These are phyloP conservation scores for Ilex aquifolium DNA, from an alignment of 257 asterid genomes.

Conservation along the genomic window DNA sequence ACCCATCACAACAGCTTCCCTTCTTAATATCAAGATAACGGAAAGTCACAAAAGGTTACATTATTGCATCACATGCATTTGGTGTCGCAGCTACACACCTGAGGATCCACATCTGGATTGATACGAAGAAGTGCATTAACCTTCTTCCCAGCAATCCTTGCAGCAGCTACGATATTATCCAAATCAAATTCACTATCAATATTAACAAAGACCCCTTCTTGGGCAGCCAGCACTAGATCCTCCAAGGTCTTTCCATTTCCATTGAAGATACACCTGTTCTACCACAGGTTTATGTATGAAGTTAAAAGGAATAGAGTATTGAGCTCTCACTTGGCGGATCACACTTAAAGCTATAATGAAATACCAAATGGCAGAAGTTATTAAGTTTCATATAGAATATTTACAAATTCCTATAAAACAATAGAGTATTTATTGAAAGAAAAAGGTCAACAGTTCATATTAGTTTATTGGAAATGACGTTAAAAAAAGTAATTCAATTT, in stretches of 20 bases:
- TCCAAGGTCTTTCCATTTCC: constrained; percentile 91
- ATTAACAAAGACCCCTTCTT: constrained; percentile 84
- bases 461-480: too few species aligned
- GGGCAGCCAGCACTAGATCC: constrained; percentile 86
- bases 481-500: too few species aligned
- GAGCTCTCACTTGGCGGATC: not conserved
- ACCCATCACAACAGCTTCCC: too few species aligned
- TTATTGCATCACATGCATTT: not conserved
- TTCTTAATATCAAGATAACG: too few species aligned
- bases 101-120: constrained; percentile 98
- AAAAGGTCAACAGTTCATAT: not conserved
- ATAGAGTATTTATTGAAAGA: not conserved
- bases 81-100: constrained; percentile 42
- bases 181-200: constrained; percentile 91
- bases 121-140: constrained; percentile 82
- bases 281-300: constrained; percentile 3
- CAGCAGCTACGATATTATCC: constrained; percentile 79
- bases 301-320: not conserved
- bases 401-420: too few species aligned
- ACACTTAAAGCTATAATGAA: not conserved
- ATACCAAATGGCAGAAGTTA: not conserved
- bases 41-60: not conserved
- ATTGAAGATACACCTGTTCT: constrained; percentile 77
- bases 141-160: constrained; percentile 75
- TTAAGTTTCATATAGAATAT: not conserved